Percentiles rank a stretch among this genome's conserved stretches.
Evolutionary conservation across 257 asterid genomes (phyloP).

Genomic region (Striga asiatica): DNA sequence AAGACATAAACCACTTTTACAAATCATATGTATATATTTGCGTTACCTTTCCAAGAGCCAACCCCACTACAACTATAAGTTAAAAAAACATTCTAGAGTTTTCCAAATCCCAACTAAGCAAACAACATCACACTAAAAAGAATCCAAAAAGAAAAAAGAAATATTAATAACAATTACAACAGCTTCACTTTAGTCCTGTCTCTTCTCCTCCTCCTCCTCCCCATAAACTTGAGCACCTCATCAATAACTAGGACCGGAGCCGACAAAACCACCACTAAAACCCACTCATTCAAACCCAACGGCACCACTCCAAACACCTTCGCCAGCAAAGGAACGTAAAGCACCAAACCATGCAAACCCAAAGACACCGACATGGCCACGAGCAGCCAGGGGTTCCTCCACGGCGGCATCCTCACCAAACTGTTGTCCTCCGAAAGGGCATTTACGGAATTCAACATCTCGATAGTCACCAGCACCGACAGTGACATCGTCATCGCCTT

Average conservation of each 20-base stretch:
- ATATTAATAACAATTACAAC: no score
- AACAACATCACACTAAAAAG: no score
- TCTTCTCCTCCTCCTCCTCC: conserved; percentile 57
- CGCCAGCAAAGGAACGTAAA: conserved; percentile 59
- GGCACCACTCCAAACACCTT: conserved; percentile 68
- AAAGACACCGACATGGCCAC: conserved; percentile 65
- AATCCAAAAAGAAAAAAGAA: no score
- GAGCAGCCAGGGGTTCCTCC: conserved; percentile 85
- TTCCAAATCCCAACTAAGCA: no score
- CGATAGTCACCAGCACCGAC: conserved; percentile 76
- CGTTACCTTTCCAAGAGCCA: no score
- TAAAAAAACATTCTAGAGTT: no score
- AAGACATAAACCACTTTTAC: no score
- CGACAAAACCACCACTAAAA: conserved; percentile 48
- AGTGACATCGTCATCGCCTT: conserved; percentile 84
- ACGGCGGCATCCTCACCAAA: conserved; percentile 77
- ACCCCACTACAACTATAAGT: no score
- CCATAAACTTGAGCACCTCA: conserved; percentile 60
- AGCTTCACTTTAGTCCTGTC: conserved; percentile 33
- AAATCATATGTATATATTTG: no score
- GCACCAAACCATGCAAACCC: conserved; percentile 54
- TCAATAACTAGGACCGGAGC: conserved; percentile 64
- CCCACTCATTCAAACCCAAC: conserved; percentile 53
- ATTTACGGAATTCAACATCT: conserved; percentile 81
- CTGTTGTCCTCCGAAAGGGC: conserved; percentile 90